Percentiles rank a stretch among this genome's conserved stretches.
Evolutionary conservation across 192 early-diverging fungal genomes (phyloP).

Genomic region (Podila epicladia): DNA sequence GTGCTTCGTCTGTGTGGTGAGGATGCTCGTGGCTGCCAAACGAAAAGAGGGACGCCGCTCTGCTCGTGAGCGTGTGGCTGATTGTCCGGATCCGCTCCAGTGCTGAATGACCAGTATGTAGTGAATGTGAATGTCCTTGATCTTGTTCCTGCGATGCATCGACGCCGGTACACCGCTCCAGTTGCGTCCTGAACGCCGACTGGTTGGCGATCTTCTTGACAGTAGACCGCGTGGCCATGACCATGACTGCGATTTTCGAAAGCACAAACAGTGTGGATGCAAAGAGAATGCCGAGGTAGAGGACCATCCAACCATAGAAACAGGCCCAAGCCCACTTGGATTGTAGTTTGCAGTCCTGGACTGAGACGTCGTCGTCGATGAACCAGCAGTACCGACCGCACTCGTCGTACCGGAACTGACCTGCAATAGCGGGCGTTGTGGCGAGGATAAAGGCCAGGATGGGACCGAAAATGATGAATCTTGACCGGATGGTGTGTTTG

Average conservation of each 20-base stretch:
- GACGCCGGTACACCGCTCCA: background rate
- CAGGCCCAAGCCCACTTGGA: slow-evolving; percentile 38
- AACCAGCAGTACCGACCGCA: slow-evolving; percentile 49
- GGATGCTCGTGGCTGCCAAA: background rate
- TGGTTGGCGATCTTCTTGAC: slow-evolving; percentile 32
- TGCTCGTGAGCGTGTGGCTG: slow-evolving; percentile 5
- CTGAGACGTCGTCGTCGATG: background rate
- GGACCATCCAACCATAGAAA: slow-evolving; percentile 40
- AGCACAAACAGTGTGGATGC: slow-evolving; percentile 41
- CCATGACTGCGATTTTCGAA: slow-evolving; percentile 12
- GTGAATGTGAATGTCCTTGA: background rate
- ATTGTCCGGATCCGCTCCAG: slow-evolving; percentile 12
- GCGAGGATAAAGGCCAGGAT: slow-evolving; percentile 26
- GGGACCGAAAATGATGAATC: slow-evolving; percentile 26
- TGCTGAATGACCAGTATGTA: background rate
- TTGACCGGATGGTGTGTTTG: slow-evolving; percentile 21
- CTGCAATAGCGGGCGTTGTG: slow-evolving; percentile 18
- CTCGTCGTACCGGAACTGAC: slow-evolving; percentile 27
- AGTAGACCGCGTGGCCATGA: slow-evolving; percentile 7
- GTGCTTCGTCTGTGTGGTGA: background rate
- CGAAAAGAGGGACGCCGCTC: slow-evolving; percentile 20
- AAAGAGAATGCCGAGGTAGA: slow-evolving; percentile 30
- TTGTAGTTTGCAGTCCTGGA: slow-evolving; percentile 11
- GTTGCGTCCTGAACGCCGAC: background rate
- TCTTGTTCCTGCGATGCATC: background rate